Conservation (phyloP, 768 basidiomycete genomes). For the Trametes punicea region DNA sequence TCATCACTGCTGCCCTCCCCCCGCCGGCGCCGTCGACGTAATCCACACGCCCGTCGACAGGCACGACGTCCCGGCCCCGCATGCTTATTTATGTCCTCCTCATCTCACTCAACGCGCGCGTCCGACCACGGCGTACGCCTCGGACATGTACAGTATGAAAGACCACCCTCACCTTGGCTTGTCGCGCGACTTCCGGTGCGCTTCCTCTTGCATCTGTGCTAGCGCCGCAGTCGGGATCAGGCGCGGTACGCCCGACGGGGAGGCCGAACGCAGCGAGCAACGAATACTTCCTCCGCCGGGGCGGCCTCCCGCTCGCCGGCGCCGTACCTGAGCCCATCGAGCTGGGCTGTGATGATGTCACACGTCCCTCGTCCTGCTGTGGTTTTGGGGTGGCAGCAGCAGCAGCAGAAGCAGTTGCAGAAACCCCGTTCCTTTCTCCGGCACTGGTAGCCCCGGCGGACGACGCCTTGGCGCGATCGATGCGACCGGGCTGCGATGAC, state of each 20-base stretch:
- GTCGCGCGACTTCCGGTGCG: neutral
- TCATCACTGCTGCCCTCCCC: neutral
- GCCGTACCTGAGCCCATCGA: neutral
- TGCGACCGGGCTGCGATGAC: neutral
- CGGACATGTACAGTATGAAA: neutral
- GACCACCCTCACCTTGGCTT: constrained; percentile 9
- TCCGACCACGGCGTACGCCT: neutral
- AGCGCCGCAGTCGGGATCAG: constrained; percentile 2
- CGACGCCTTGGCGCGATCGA: neutral
- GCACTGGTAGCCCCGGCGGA: too few species aligned
- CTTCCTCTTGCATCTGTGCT: neutral
- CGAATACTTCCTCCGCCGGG: constrained; percentile 25
- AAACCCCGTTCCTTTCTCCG: too few species aligned
- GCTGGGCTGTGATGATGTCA: constrained; percentile 1
- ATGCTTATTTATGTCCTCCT: neutral
- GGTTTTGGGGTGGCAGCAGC: neutral
- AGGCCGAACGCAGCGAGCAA: constrained; percentile 26
- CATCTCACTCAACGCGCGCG: neutral
- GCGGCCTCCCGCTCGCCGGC: neutral
- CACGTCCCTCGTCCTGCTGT: neutral
- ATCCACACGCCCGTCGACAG: neutral
- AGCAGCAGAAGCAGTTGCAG: neutral
- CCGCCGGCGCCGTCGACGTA: neutral
- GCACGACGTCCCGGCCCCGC: neutral
- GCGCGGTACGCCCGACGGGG: neutral